Evolutionary conservation across 768 basidiomycete species (phyloP).

Genomic region (Naganishia vishniacii): DNA sequence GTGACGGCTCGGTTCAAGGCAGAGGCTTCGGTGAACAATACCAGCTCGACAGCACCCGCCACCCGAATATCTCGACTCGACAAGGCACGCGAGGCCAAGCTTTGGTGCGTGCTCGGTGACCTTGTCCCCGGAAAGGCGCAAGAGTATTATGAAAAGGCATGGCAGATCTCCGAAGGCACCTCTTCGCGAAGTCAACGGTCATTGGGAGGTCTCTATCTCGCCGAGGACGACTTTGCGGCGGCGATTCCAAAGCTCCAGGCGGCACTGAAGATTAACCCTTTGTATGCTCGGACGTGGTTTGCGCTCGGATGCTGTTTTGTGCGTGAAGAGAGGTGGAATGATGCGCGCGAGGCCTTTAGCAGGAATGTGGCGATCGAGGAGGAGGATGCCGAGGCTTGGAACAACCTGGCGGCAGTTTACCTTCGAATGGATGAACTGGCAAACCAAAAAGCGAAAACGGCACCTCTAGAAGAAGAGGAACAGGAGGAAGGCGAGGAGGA

Average conservation of each 20-base stretch:
- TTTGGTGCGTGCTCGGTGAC: slow-evolving; percentile 93
- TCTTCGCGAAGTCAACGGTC: slow-evolving; percentile 89
- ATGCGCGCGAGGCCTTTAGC: slow-evolving; percentile 73
- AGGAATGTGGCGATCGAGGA: slow-evolving; percentile 87
- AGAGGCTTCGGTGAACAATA: slow-evolving; percentile 30
- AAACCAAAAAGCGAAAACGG: neutral
- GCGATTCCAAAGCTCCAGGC: slow-evolving; percentile 64
- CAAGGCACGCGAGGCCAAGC: slow-evolving; percentile 71
- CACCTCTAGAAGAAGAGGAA: neutral
- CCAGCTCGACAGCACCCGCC: neutral
- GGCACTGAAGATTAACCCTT: slow-evolving; percentile 82
- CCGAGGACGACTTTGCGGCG: slow-evolving; percentile 59
- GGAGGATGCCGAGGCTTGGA: slow-evolving; percentile 98
- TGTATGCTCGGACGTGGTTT: slow-evolving; percentile 86
- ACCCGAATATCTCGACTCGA: slow-evolving; percentile 53
- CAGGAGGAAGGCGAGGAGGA: neutral
- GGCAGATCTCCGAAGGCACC: slow-evolving; percentile 70
- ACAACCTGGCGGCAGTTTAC: slow-evolving; percentile 90
- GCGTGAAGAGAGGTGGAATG: slow-evolving; percentile 74
- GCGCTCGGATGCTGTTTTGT: slow-evolving; percentile 87
- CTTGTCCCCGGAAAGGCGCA: slow-evolving; percentile 59
- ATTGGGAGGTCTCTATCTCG: slow-evolving; percentile 76
- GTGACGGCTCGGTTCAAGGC: slow-evolving; percentile 48
- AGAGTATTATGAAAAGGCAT: slow-evolving; percentile 74
- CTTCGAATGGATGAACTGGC: slow-evolving; percentile 62